These are phyloP conservation scores for Lactarius deliciosus DNA, from an alignment of 768 basidiomycete genomes.

Conservation along the genomic window DNA sequence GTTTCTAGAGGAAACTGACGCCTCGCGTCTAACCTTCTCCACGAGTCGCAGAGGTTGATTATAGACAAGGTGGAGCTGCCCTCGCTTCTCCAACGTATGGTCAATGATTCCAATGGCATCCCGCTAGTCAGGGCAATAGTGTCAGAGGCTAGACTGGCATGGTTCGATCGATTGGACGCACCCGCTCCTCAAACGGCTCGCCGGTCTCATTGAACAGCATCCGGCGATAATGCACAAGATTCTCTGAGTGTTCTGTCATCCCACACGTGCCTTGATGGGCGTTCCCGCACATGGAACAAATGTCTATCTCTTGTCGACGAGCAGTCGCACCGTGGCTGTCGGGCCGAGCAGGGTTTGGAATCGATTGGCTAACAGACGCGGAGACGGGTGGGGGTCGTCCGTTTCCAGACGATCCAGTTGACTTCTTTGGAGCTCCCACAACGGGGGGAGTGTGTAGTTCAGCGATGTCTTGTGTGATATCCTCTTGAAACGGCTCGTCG, in stretches of 20 bases:
- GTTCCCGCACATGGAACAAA: slow-evolving; percentile 64
- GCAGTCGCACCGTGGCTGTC: neutral
- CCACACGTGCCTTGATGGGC: slow-evolving; percentile 45
- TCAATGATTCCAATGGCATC: slow-evolving; percentile 73
- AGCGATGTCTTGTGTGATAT: slow-evolving; percentile 1
- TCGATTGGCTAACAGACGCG: slow-evolving; percentile 3
- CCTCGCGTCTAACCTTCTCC: slow-evolving; percentile 31
- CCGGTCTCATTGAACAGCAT: slow-evolving; percentile 66
- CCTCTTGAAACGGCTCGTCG: neutral
- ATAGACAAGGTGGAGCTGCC: slow-evolving; percentile 53
- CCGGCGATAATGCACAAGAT: slow-evolving; percentile 67
- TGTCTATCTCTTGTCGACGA: slow-evolving; percentile 24
- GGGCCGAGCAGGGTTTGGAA: neutral
- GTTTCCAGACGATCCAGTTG: neutral
- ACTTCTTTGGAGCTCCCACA: neutral
- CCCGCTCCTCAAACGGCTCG: slow-evolving; percentile 66
- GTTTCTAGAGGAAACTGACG: slow-evolving; percentile 17
- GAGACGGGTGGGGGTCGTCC: neutral
- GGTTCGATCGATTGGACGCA: slow-evolving; percentile 36
- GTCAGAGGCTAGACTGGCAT: slow-evolving; percentile 15
- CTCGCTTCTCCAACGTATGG: slow-evolving; percentile 54
- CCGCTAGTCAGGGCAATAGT: slow-evolving; percentile 40
- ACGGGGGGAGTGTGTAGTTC: slow-evolving; percentile 3
- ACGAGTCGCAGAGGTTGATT: slow-evolving; percentile 66
- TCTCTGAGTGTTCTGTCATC: slow-evolving; percentile 65